Evolutionary conservation across 768 basidiomycete genomes (phyloP), one percentile per base, ranked within the genome.

Genomic region (Lactarius vividus): DNA sequence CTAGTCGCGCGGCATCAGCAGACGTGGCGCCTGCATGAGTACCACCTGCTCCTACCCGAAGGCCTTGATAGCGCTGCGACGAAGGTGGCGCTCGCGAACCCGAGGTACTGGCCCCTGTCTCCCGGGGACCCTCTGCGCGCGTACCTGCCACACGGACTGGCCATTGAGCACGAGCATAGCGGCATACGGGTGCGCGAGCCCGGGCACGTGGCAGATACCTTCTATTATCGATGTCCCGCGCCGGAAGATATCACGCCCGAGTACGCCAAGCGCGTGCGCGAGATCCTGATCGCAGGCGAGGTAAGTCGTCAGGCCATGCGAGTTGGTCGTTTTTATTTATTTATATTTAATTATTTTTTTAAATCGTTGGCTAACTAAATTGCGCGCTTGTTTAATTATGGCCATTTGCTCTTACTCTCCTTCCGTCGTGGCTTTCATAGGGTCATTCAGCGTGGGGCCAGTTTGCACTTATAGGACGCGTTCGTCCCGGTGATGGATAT

Each of bases 381-480:
- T 55, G 8, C 16, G 15, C 29, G 53, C 8, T 29, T 54, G n/a
- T 11, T 26, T 23, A 9, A 52, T 3, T 8, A n/a, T 31, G 31
- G 2, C 1, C 15, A 26, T 59, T 37, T 35, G 4, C 35, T 46
- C 20, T 15, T 26, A 20, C 37, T n/a, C 18, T 39, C 11, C 31
- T 33, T 9, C 46, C 40, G 29, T 53, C 29, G 53, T 20, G 54
- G 39, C 20, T 40, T 13, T 37, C 29, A 23, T 64, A 93, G 91
- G 92, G 93, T 5, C 94, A 95, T 76, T 95, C 93, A 9, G 87
- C 92, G 16, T 96, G 93, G 93, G 93, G 94, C 28, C 87, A 91
- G 69, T 96, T 94, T 76, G 87, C 82, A 64, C 75, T 96, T 29
- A 77, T 88, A 4, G 93, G 94, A 42, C 84, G 93, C 20, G 83